Evolutionary conservation across 768 basidiomycete genomes (phyloP), one percentile per base, ranked within the genome.

Genomic region (Suillus clintonianus): DNA sequence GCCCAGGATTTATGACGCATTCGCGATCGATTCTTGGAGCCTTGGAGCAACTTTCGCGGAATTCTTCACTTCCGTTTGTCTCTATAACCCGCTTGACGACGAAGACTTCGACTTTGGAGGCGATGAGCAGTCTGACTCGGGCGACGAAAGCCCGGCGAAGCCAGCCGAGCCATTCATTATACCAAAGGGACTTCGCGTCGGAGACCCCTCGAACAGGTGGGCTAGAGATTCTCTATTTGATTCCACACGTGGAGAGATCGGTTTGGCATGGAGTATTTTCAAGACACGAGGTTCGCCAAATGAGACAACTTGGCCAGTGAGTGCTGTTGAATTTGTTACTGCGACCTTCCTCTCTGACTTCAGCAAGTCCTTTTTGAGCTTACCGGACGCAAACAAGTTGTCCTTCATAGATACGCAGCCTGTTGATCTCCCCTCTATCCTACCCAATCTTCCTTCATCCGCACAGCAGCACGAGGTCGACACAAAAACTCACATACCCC

Each of bases 251-350:
- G 93, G 96, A 5, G 92, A 95, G 65, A 86, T 98, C 56, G 92
- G 92, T 1, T 83, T 96, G 7, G 88, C 89, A 0, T 95, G 91
- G 86, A 96, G 93, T 75, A 94, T 98, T 59, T 98, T 97, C 80
- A 86, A 86, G 69, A 76, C 89, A 0, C 79, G 87, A 3, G 95
- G 96, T 0, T 93, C 93, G 2, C 95, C 96, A 0, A 86, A 80
- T 2, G 70, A 76, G 1, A 76, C 84, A 5, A 87, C 74, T 5
- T 98, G 95, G 95, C 94, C 93, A 13, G 96, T 95, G 71, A 63
- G 90, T 83, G 19, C n/a, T 10, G 45, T 30, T 56, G 39, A 53
- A 42, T 34, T 47, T 3, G 17, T 41, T 11, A 13, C 24, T 17
- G 24, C 10, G 8, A 50, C 41, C 27, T 10, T 53, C 27, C 22